A percentile compares a stretch with the other conserved stretches of the same genome.
These are phyloP conservation scores for Phytopythium helicoides DNA, from an alignment of 352 stramenopile genomes.

Conservation along the genomic window DNA sequence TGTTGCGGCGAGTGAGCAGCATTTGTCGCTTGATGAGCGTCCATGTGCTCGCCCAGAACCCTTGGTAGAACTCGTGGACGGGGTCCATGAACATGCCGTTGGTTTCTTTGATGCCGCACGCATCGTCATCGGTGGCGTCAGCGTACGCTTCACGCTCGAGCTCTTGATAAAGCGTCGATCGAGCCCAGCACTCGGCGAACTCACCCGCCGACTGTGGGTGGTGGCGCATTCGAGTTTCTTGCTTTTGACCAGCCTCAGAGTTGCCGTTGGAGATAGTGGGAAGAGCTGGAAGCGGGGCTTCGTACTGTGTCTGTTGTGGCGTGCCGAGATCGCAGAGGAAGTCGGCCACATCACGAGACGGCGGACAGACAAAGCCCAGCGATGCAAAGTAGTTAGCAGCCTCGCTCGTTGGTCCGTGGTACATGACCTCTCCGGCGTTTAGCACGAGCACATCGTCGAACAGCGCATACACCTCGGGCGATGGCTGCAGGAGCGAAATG, in stretches of 20 bases:
- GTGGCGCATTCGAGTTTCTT: not conserved
- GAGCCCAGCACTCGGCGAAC: conserved; percentile 39
- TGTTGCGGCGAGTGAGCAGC: conserved; percentile 63
- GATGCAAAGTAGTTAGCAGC: conserved; percentile 73
- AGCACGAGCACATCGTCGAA: conserved; percentile 95
- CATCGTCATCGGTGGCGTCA: conserved; percentile 3
- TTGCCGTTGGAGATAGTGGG: too few species aligned
- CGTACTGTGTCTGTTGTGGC: conserved; percentile 36
- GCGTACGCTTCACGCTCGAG: conserved; percentile 12
- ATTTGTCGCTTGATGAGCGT: conserved; percentile 65
- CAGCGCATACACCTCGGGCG: conserved; percentile 89
- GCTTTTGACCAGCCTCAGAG: too few species aligned
- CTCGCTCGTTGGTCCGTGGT: conserved; percentile 64
- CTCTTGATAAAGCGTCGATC: conserved; percentile 34
- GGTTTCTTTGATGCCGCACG: conserved; percentile 18
- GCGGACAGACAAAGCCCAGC: conserved; percentile 59
- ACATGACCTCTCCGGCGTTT: conserved; percentile 88
- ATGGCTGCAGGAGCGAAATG: conserved; percentile 87
- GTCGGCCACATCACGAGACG: conserved; percentile 84
- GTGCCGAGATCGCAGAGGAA: conserved; percentile 82
- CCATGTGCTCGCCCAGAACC: conserved; percentile 36
- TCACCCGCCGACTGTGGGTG: conserved; percentile 31
- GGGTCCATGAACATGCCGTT: conserved; percentile 44
- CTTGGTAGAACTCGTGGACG: conserved; percentile 41
- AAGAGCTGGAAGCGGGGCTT: conserved; percentile 4